These are phyloP conservation scores for Aspergillus steynii DNA, from an alignment of 495 filamentous ascomycete species.

Conservation along the genomic window DNA sequence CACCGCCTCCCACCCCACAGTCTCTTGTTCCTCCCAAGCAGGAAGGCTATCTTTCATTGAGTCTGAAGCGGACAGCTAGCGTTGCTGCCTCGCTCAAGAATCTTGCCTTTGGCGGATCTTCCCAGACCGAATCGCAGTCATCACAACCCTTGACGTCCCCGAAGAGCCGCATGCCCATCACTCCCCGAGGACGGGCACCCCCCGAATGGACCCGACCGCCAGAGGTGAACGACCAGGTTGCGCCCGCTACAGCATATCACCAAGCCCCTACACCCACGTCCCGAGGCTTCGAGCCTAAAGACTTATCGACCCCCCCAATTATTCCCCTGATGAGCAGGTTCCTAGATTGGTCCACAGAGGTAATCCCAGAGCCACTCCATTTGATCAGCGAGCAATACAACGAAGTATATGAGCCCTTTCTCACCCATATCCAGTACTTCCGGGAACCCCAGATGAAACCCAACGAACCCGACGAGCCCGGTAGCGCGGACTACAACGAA, in stretches of 20 bases:
- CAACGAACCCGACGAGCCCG: conserved; percentile 92
- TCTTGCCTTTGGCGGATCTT: conserved; percentile 57
- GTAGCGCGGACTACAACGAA: conserved; percentile 95
- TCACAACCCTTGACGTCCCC: conserved; percentile 34
- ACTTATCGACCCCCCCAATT: conserved; percentile 51
- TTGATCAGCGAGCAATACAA: conserved; percentile 17
- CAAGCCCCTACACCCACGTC: conserved; percentile 74
- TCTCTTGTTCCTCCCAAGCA: conserved; percentile 48
- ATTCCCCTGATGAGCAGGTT: conserved; percentile 82
- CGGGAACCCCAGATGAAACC: conserved; percentile 98
- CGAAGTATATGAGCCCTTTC: conserved; percentile 24
- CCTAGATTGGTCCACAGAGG: conserved; percentile 91
- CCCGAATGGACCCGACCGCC: conserved; percentile 74
- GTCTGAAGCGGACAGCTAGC: conserved; percentile 67
- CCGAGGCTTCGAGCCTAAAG: conserved; percentile 65
- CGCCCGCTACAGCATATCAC: conserved; percentile 70
- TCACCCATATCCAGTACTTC: conserved; percentile 68
- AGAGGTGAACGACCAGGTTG: conserved; percentile 72
- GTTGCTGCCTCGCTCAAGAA: conserved; percentile 72
- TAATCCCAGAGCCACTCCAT: conserved; percentile 35
- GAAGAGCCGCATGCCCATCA: conserved; percentile 45
- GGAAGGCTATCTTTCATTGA: conserved; percentile 65
- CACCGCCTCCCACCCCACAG: conserved; percentile 54
- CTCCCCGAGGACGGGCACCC: conserved; percentile 57
- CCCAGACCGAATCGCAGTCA: conserved; percentile 30